Percentiles rank a stretch among this genome's conserved stretches.
These are phyloP conservation scores for Trametes meyenii DNA, from an alignment of 768 basidiomycete species.

Conservation along the genomic window DNA sequence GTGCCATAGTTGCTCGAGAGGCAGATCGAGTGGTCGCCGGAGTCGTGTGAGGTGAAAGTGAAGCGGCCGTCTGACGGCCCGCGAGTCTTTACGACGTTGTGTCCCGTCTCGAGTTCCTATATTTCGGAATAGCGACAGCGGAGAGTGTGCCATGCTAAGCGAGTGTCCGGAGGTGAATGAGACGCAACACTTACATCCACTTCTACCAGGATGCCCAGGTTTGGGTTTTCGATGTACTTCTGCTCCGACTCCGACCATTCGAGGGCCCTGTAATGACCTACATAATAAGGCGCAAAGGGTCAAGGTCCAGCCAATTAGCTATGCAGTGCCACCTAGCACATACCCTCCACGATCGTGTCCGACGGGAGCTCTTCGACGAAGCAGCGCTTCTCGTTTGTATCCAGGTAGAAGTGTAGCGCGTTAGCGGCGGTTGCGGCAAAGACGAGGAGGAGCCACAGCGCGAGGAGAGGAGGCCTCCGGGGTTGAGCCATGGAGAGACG, in stretches of 20 bases:
- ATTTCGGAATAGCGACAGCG: not conserved
- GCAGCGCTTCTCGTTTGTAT: slow-evolving; percentile 90
- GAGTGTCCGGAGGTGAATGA: not conserved
- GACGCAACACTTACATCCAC: slow-evolving; percentile 68
- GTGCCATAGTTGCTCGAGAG: slow-evolving; percentile 87
- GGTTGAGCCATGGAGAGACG: slow-evolving; percentile 23
- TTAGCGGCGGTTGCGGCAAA: slow-evolving; percentile 48
- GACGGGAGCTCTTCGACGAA: slow-evolving; percentile 96
- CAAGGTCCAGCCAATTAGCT: not conserved
- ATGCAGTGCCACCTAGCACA: slow-evolving; percentile 23
- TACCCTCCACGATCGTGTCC: slow-evolving; percentile 95
- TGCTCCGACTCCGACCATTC: slow-evolving; percentile 84
- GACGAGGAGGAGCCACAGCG: slow-evolving; percentile 42
- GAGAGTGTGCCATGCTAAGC: not conserved
- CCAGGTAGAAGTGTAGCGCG: slow-evolving; percentile 96
- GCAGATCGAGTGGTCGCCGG: slow-evolving; percentile 97
- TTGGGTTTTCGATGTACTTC: slow-evolving; percentile 67
- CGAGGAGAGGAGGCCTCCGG: slow-evolving; percentile 34
- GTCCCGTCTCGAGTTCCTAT: slow-evolving; percentile 85
- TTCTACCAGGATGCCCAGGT: slow-evolving; percentile 87
- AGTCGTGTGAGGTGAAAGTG: slow-evolving; percentile 96
- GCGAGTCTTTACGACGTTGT: slow-evolving; percentile 84
- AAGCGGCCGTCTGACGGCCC: slow-evolving; percentile 91
- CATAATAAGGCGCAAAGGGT: not conserved
- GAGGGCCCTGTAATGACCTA: slow-evolving; percentile 90